Evolutionary conservation across 1,284 basidiomycete species (phyloP), one percentile per base, ranked within the genome.

Genomic region (Rhodotorula sp.): DNA sequence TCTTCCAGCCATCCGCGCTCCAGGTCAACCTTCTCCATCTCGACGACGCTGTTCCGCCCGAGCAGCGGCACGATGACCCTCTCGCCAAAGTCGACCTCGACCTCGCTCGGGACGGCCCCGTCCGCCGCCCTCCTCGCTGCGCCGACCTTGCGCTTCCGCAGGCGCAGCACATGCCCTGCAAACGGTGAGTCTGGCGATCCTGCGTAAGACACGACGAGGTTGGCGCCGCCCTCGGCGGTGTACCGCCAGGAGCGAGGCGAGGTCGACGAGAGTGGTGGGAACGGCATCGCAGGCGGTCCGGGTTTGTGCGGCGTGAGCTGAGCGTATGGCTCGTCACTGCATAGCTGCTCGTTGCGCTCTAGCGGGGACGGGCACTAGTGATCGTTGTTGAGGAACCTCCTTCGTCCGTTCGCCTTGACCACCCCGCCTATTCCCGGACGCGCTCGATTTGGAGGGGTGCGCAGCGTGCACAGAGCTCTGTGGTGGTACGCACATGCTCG

Each of bases 161-260:
- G 83, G 17, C 93, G 87, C 44, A 97, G 84, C 1, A 90, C 89
- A 54, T 84, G 90, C 13, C 87, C 86, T 60, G 84, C 81, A 78
- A 90, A 64, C 21, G 59, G 90, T 4, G 84, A 80, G 63, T 82
- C 71, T 1, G 75, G 60, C 0, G 86, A 82, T 0, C 92, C 91
- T 21, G 79, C 78, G 80, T 94, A 95, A 15, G 89, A 88, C 81
- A 93, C 92, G 34, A 96, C 91, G 74, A 92, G 87, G 17, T 91
- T 90, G 17, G 91, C 90, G n/a, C 91, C 91, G 25, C 94, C 94
- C 82, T 96, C 94, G 2, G 91, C 88, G 41, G 93, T 83, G 80
- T 96, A 97, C 71, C 81, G 83, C 94, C 93, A 96, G 80, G 62
- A 60, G 44, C 0, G 7, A 3, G 67, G 39, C 7, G 61, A 63